Evolutionary conservation across 208 protist species (phyloP).

Genomic region (Acanthamoeba triangularis): DNA sequence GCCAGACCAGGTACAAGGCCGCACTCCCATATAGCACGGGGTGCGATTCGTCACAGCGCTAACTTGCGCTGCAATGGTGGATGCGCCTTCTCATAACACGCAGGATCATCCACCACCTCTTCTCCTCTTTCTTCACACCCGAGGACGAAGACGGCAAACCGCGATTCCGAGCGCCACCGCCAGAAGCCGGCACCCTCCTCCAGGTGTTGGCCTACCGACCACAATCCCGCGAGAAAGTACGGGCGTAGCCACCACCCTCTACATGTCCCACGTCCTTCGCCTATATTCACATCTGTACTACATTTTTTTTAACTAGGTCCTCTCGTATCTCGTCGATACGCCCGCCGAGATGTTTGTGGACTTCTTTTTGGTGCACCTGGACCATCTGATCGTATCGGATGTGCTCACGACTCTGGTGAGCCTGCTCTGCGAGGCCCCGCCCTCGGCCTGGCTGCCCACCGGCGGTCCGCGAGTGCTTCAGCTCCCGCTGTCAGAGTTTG

Average conservation of each 20-base stretch:
- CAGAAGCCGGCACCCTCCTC: slow-evolving; percentile 39
- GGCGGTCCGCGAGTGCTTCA: slow-evolving; percentile 57
- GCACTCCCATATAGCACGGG: neutral
- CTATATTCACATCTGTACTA: neutral
- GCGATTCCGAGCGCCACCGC: slow-evolving; percentile 12
- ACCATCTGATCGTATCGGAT: slow-evolving; percentile 42
- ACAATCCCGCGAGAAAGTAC: slow-evolving; percentile 34
- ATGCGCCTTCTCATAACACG: no score
- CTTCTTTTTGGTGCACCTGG: slow-evolving; percentile 26
- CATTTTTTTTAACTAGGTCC: neutral
- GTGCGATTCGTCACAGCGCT: no score
- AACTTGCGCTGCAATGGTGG: no score
- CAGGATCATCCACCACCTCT: slow-evolving; percentile 61
- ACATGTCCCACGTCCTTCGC: neutral
- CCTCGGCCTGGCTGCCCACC: slow-evolving; percentile 62
- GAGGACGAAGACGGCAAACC: slow-evolving; percentile 46
- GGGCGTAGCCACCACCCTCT: no score
- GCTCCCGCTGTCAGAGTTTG: slow-evolving; percentile 36
- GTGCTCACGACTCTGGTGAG: slow-evolving; percentile 44
- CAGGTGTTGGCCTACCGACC: slow-evolving; percentile 45
- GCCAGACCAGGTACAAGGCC: neutral
- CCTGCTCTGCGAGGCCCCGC: slow-evolving; percentile 27
- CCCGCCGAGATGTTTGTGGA: slow-evolving; percentile 60
- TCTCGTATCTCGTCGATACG: slow-evolving; percentile 46
- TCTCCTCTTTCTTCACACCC: slow-evolving; percentile 20